Evolutionary conservation across 495 filamentous ascomycete species (phyloP), one percentile per base, ranked within the genome.

Genomic region (Aspergillus bertholletiae): DNA sequence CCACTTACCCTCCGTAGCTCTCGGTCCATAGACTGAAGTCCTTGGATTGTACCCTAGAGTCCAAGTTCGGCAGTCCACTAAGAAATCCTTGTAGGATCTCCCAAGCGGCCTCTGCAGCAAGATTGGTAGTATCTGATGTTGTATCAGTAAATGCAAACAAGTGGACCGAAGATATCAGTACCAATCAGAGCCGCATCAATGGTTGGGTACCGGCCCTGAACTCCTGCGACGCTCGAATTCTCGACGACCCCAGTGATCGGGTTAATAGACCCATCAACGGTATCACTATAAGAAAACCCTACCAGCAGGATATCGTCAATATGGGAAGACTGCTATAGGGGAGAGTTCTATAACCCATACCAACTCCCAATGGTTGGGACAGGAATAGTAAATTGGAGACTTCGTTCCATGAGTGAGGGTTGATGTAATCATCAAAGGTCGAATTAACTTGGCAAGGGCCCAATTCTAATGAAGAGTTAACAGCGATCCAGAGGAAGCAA

Each of bases 331-430:
- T 8, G 23, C 18, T 40, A 8, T 56, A 18, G 61, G 49, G 20
- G 15, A 7, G 21, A 27, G 9, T 1, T 1, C 4, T 5, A 34
- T 17, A 37, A 30, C 15, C 21, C 49, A 24, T 62, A 70, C 70
- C 81, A 3, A 80, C 77, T 18, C 84, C 85, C 32, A 85, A 63
- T 12, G 85, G 81, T 66, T 89, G 84, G 26, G 87, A 87, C 39
- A 92, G 75, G 60, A 84, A 92, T 11, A 92, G 71, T 78, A 91
- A 79, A 60, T 91, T 91, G 13, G 84, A 87, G 3, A 81, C 80
- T 57, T 86, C 78, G 63, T 84, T 88, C 87, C 87, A 92, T 5
- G 82, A 80, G 71, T 85, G 87, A 12, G 79, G 79, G 63, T 84
- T 82, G 17, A 80, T 65, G 45, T 71, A 73, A 13, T 79, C 71